Conservation (phyloP, 2,329 filamentous ascomycete genomes). For the Diaporthe nobilis region DNA sequence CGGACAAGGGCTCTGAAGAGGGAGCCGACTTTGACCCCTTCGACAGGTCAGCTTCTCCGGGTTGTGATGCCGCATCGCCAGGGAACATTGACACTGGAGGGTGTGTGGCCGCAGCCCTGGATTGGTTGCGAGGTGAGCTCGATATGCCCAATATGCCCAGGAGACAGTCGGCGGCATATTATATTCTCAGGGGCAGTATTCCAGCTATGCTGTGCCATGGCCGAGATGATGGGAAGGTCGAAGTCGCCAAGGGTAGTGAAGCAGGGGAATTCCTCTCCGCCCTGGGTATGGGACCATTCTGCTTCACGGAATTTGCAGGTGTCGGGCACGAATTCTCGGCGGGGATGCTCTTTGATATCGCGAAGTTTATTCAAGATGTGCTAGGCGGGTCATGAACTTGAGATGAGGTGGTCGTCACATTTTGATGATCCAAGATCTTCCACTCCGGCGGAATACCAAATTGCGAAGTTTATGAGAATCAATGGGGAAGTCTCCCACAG, state of each 20-base stretch:
- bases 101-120: slow-evolving; percentile 34
- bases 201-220: slow-evolving; percentile 64
- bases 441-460: not conserved
- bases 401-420: not conserved
- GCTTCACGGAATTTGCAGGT: slow-evolving; percentile 56
- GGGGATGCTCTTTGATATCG: slow-evolving; percentile 57
- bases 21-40: slow-evolving; percentile 40
- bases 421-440: not conserved
- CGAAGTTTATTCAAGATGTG: slow-evolving; percentile 48
- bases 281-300: slow-evolving; percentile 51
- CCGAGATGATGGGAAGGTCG: slow-evolving; percentile 57
- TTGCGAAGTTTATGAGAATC: too few relatives aligned
- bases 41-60: slow-evolving; percentile 26
- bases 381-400: not conserved
- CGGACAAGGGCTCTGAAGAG: slow-evolving; percentile 10
- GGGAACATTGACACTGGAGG: not conserved
- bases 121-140: slow-evolving; percentile 44
- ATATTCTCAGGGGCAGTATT: slow-evolving; percentile 43
- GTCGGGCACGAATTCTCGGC: slow-evolving; percentile 62
- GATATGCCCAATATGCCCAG: slow-evolving; percentile 43
- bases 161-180: not conserved
- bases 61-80: slow-evolving; percentile 33
- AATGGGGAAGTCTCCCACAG: too few relatives aligned
- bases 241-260: slow-evolving; percentile 52
- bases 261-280: slow-evolving; percentile 52